phyloP scores from a whole-genome alignment of 2,329 filamentous ascomycete species.

The Diplodia corticola region DNA sequence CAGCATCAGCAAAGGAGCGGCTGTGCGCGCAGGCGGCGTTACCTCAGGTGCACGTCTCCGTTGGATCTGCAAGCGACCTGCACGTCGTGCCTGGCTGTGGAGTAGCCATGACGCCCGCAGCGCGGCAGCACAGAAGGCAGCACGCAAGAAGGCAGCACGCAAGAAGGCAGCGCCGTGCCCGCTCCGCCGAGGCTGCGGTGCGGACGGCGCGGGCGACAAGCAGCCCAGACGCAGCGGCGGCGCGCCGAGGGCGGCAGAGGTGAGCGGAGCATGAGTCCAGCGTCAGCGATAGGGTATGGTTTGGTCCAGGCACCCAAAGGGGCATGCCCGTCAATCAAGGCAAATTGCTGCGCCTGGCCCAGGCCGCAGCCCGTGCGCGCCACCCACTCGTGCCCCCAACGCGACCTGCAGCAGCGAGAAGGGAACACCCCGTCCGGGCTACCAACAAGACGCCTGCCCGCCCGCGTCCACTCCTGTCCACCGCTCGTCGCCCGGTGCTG shows the following conservation, averaged over 20 bases:
- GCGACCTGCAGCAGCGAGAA: conserved; percentile 11
- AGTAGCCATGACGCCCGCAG: conserved; percentile 23
- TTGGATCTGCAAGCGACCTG: conserved; percentile 45
- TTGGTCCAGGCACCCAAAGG: not conserved
- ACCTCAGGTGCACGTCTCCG: conserved; percentile 46
- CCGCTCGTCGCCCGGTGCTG: not conserved
- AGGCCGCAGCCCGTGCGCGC: not conserved
- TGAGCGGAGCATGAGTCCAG: not conserved
- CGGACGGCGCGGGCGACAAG: not conserved
- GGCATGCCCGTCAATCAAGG: not conserved
- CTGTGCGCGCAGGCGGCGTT: conserved; percentile 8
- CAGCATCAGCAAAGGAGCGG: conserved; percentile 2
- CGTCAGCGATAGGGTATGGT: not conserved
- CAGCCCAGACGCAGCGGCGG: not conserved
- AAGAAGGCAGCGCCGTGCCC: no score
- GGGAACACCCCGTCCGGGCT: conserved; percentile 1
- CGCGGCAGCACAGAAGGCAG: no score
- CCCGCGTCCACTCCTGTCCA: not conserved
- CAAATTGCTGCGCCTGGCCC: not conserved
- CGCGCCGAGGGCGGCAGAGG: not conserved
- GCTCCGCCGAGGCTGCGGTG: not conserved
- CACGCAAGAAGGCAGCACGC: no score
- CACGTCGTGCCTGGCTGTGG: conserved; percentile 33
- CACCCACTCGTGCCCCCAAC: not conserved
- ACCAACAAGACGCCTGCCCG: not conserved